Percentiles rank a stretch among this genome's conserved stretches.
These are phyloP conservation scores for Ogataea pini DNA, from an alignment of 805 yeast genomes.

Conservation along the genomic window DNA sequence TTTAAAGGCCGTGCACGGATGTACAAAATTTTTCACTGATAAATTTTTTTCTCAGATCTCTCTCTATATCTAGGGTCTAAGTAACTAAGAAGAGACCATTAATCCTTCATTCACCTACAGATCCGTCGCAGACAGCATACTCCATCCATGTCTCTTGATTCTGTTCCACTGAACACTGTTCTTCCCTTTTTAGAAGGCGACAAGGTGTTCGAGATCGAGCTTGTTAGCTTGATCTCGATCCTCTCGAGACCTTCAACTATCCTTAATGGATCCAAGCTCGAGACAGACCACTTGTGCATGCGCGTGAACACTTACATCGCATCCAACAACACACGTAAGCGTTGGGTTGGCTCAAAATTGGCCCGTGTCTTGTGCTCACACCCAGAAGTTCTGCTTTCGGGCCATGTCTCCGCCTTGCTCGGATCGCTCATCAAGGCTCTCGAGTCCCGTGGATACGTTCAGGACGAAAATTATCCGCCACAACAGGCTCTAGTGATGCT, in stretches of 20 bases:
- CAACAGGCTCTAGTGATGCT: slow-evolving; percentile 29
- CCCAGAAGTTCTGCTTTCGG: slow-evolving; percentile 40
- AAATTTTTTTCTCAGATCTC: slow-evolving; percentile 4
- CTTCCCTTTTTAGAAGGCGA: slow-evolving; percentile 32
- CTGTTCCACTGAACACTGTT: slow-evolving; percentile 26
- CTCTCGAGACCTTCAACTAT: slow-evolving; percentile 35
- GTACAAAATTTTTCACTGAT: slow-evolving; percentile 2
- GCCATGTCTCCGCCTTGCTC: slow-evolving; percentile 43
- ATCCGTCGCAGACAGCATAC: too few species aligned
- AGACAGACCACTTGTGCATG: slow-evolving; percentile 51
- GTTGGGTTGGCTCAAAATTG: slow-evolving; percentile 64
- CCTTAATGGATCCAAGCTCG: slow-evolving; percentile 47
- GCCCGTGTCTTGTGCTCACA: slow-evolving; percentile 42
- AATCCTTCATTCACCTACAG: not conserved
- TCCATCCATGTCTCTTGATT: slow-evolving; percentile 4
- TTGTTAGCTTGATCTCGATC: slow-evolving; percentile 25
- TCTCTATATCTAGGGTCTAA: too few species aligned
- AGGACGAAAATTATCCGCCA: slow-evolving; percentile 31
- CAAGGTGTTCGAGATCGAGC: slow-evolving; percentile 23
- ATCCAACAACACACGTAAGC: slow-evolving; percentile 44
- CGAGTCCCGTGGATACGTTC: slow-evolving; percentile 39
- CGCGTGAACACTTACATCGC: slow-evolving; percentile 44
- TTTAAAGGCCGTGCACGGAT: slow-evolving; percentile 7
- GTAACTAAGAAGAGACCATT: too few species aligned
- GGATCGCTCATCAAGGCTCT: slow-evolving; percentile 43